Conservation (phyloP, 352 stramenopile genomes). For the Phytophthora macrochlamydospora region DNA sequence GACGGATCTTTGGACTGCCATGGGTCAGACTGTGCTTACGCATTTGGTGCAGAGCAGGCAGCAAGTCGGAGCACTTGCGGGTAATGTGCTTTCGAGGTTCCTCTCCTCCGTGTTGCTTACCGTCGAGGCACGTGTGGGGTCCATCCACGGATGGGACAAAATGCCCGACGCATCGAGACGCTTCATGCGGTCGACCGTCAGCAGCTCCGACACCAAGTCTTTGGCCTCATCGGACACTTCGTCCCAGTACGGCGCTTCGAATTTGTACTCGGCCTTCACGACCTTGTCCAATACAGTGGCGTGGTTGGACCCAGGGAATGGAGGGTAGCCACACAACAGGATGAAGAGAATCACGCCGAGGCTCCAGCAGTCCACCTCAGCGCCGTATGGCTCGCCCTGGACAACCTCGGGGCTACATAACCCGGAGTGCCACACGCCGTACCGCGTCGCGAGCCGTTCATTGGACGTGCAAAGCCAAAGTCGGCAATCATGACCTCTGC, state of each 20-base stretch:
- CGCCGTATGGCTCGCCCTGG: constrained; percentile 84
- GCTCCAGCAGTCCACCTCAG: constrained; percentile 94
- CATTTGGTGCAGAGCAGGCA: constrained; percentile 76
- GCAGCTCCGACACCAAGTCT: constrained; percentile 93
- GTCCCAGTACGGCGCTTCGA: constrained; percentile 93
- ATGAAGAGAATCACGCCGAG: constrained; percentile 96
- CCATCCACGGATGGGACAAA: constrained; percentile 86
- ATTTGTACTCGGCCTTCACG: constrained; percentile 90
- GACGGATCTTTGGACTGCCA: constrained; percentile 68
- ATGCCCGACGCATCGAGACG: constrained; percentile 73
- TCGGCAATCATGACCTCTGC: constrained; percentile 88
- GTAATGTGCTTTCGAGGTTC: constrained; percentile 35
- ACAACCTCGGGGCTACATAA: constrained; percentile 96
- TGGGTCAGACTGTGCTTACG: constrained; percentile 76
- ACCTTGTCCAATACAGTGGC: constrained; percentile 77
- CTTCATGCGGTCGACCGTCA: constrained; percentile 89
- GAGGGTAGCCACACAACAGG: constrained; percentile 92
- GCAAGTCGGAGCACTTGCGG: constrained; percentile 60
- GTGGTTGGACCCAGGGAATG: constrained; percentile 80
- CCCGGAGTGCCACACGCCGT: constrained; percentile 86
- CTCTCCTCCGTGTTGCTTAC: constrained; percentile 36
- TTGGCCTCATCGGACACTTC: constrained; percentile 93
- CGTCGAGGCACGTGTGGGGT: constrained; percentile 27
- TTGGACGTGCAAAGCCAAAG: constrained; percentile 87
- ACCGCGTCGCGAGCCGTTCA: constrained; percentile 54